Percentiles rank a stretch among this genome's conserved stretches.
Evolutionary conservation across 495 filamentous ascomycete genomes (phyloP).

Genomic region (Durotheca rogersii): DNA sequence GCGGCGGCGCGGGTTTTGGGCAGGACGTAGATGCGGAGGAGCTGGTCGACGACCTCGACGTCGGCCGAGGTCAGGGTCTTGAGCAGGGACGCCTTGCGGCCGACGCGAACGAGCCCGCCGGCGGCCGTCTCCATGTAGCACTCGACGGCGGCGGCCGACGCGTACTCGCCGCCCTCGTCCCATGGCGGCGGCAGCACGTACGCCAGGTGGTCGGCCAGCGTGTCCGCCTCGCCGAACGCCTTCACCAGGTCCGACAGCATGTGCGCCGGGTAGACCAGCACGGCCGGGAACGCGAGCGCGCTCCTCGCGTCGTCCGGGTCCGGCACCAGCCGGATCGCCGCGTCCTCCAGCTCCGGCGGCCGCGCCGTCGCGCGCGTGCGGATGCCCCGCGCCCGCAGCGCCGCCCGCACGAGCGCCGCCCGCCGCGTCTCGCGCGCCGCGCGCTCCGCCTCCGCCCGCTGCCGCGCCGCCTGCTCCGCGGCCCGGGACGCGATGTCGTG

Average conservation of each 20-base stretch:
- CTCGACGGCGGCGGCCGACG: slow-evolving; percentile 64
- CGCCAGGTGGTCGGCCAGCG: slow-evolving; percentile 66
- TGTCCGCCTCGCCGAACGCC: slow-evolving; percentile 70
- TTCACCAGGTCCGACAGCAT: slow-evolving; percentile 88
- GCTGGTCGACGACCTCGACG: slow-evolving; percentile 81
- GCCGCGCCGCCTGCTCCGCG: slow-evolving; percentile 39
- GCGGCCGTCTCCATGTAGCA: slow-evolving; percentile 82
- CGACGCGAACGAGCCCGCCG: slow-evolving; percentile 83
- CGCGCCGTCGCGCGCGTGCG: slow-evolving; percentile 62
- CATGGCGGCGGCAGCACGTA: slow-evolving; percentile 84
- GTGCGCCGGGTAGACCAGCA: slow-evolving; percentile 79
- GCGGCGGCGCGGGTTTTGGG: slow-evolving; percentile 62
- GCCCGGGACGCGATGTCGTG: slow-evolving; percentile 54
- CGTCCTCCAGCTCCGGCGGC: slow-evolving; percentile 84
- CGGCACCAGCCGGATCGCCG: slow-evolving; percentile 62
- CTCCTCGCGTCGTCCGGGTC: slow-evolving; percentile 73
- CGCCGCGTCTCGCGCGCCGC: slow-evolving; percentile 51
- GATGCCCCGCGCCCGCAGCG: slow-evolving; percentile 75
- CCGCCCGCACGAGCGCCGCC: slow-evolving; percentile 60
- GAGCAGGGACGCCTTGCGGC: slow-evolving; percentile 76
- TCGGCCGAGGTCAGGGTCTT: slow-evolving; percentile 75
- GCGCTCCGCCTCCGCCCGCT: slow-evolving; percentile 51
- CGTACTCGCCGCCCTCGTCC: slow-evolving; percentile 73
- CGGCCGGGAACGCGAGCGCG: slow-evolving; percentile 69
- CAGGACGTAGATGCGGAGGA: slow-evolving; percentile 78